phyloP scores from a whole-genome alignment of 2,329 filamentous ascomycete species.

The Ascochyta clinopodiicola region DNA sequence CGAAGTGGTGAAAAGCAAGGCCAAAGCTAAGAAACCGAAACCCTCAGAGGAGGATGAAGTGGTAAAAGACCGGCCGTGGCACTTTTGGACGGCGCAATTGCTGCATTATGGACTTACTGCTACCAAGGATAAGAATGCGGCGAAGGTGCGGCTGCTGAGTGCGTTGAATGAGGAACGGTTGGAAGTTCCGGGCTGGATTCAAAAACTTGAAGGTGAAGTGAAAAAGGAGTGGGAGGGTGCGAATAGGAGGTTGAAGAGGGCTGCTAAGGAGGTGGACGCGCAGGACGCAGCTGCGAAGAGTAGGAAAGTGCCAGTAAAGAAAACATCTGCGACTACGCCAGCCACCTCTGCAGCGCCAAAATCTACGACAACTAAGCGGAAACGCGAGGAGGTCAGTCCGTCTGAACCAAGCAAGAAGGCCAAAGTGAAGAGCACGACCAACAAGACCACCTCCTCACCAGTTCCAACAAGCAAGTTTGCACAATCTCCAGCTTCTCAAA shows the following conservation, averaged over 20 bases:
- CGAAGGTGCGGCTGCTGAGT: conserved; percentile 65
- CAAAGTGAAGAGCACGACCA: background rate
- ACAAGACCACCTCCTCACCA: background rate
- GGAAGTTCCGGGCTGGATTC: conserved; percentile 57
- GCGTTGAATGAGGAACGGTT: conserved; percentile 59
- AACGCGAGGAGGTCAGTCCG: background rate
- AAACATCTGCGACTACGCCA: background rate
- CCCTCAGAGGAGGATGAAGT: conserved; percentile 4
- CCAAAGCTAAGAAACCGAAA: conserved; percentile 10
- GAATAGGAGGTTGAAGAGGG: conserved; percentile 56
- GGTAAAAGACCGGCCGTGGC: conserved; percentile 59
- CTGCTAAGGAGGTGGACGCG: background rate
- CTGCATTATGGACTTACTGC: conserved; percentile 66
- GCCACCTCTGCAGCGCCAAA: background rate
- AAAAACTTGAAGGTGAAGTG: conserved; percentile 60
- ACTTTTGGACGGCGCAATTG: conserved; percentile 69
- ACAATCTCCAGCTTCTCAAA: background rate
- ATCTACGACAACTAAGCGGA: background rate
- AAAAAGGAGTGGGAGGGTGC: conserved; percentile 64
- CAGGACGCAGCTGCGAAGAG: no score
- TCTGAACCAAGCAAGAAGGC: background rate
- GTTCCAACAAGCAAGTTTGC: background rate
- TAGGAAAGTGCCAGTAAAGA: background rate
- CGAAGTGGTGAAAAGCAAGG: conserved; percentile 18
- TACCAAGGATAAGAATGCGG: conserved; percentile 64